Conservation (phyloP, 768 basidiomycete genomes). For the Tricholoma bakamatsutake region DNA sequence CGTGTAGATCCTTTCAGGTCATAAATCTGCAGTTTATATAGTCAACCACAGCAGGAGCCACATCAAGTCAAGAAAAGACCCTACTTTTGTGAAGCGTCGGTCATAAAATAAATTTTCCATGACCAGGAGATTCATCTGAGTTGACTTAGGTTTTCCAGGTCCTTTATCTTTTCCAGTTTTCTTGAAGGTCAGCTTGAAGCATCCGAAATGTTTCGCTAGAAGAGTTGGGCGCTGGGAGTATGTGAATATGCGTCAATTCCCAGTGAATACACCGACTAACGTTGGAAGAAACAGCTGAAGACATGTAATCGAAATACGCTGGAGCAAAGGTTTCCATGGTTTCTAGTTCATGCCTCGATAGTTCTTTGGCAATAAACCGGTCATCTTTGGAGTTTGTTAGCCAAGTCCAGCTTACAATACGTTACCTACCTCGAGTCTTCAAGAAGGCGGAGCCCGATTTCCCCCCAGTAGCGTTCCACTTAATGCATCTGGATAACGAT, state of each 20-base stretch:
- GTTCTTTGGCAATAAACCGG: slow-evolving; percentile 97
- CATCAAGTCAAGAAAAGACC: neutral
- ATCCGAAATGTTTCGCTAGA: slow-evolving; percentile 94
- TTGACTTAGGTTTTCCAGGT: slow-evolving; percentile 64
- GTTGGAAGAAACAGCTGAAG: slow-evolving; percentile 81
- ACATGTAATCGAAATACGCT: slow-evolving; percentile 97
- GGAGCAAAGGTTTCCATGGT: slow-evolving; percentile 97
- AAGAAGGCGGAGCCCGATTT: slow-evolving; percentile 97
- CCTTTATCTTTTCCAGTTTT: slow-evolving; percentile 70
- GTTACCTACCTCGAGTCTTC: slow-evolving; percentile 76
- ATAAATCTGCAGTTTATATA: slow-evolving; percentile 59
- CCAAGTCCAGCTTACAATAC: slow-evolving; percentile 1
- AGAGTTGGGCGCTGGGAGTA: slow-evolving; percentile 77
- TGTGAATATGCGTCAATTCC: slow-evolving; percentile 6
- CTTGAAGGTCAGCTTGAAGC: slow-evolving; percentile 89
- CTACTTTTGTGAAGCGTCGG: slow-evolving; percentile 82
- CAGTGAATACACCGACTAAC: slow-evolving; percentile 36
- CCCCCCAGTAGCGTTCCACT: slow-evolving; percentile 94
- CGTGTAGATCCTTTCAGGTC: slow-evolving; percentile 96
- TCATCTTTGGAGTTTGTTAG: slow-evolving; percentile 55
- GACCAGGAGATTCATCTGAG: slow-evolving; percentile 91
- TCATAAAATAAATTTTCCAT: slow-evolving; percentile 99
- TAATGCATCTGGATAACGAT: slow-evolving; percentile 87
- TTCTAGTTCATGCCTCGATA: slow-evolving; percentile 86
- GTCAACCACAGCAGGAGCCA: neutral